Percentiles rank a stretch among this genome's conserved stretches.
Evolutionary conservation across 1,139 yeast genomes (phyloP).

Genomic region (Suhomyces ambrosiae): DNA sequence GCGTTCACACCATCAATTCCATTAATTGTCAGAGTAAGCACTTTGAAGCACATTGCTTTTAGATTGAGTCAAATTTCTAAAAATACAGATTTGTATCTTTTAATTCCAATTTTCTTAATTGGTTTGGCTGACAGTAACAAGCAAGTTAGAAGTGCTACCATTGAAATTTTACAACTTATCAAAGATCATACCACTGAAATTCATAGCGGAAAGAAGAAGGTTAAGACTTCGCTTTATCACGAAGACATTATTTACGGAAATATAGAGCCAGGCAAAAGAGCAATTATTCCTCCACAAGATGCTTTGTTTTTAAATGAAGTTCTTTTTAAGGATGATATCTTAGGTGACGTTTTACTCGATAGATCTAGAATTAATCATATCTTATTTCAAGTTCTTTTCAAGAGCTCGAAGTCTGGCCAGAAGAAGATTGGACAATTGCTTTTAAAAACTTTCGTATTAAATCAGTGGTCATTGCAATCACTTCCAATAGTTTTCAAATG

Average conservation of each 20-base stretch:
- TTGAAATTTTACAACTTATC: conserved; percentile 27
- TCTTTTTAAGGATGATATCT: conserved; percentile 32
- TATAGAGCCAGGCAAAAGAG: conserved; percentile 40
- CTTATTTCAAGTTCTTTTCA: conserved; percentile 34
- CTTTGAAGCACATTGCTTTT: conserved; percentile 43
- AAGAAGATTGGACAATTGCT: conserved; percentile 43
- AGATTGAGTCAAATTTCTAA: conserved; percentile 36
- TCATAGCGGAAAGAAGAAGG: conserved; percentile 25
- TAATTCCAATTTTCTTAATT: conserved; percentile 39
- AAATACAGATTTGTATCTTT: conserved; percentile 32
- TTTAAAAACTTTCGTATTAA: conserved; percentile 42
- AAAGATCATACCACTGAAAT: conserved; percentile 21
- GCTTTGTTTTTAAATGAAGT: conserved; percentile 49
- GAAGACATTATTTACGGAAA: conserved; percentile 48
- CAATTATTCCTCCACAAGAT: conserved; percentile 69
- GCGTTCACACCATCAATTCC: conserved; percentile 62
- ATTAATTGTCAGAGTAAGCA: conserved; percentile 50
- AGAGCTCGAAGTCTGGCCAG: conserved; percentile 29
- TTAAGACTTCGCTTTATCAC: conserved; percentile 32
- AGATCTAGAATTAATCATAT: conserved; percentile 27
- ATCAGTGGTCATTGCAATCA: conserved; percentile 42
- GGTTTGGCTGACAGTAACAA: conserved; percentile 37
- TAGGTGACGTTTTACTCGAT: conserved; percentile 37
- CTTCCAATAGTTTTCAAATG: conserved; percentile 38
- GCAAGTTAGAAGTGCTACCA: conserved; percentile 30